A percentile compares a stretch with the other conserved stretches of the same genome.
phyloP scores from a whole-genome alignment of 2,329 filamentous ascomycete species.

The Monilinia aucupariae region DNA sequence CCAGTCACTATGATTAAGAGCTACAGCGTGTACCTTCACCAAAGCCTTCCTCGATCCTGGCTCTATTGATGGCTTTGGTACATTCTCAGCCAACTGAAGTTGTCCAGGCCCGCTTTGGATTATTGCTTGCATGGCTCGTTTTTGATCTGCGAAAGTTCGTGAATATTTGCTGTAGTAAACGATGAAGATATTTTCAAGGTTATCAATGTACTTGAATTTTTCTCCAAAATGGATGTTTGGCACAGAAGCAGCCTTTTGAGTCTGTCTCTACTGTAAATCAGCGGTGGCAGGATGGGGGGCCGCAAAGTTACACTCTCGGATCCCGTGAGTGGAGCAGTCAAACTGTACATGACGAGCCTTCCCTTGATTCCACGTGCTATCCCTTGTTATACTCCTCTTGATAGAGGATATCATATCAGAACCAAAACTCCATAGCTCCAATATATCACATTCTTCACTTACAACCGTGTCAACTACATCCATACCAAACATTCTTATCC shows the following conservation, averaged over 20 bases:
- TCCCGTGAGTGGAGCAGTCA: background rate
- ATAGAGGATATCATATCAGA: background rate
- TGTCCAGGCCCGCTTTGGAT: conserved; percentile 3
- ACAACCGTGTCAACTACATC: background rate
- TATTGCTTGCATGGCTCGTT: background rate
- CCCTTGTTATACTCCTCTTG: background rate
- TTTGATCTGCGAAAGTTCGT: background rate
- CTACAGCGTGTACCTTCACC: conserved; percentile 7
- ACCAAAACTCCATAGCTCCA: background rate
- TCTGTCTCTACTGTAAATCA: background rate
- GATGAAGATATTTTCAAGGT: no score
- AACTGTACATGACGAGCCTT: background rate
- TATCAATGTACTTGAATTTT: background rate
- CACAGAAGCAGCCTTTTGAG: background rate
- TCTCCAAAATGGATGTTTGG: background rate
- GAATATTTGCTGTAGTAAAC: background rate
- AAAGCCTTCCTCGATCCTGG: conserved; percentile 1
- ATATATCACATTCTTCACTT: background rate
- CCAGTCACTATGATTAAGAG: conserved; percentile 14
- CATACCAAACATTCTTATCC: background rate
- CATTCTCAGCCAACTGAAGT: background rate
- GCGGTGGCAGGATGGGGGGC: background rate
- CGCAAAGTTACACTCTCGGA: background rate
- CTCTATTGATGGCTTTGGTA: background rate
- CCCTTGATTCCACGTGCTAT: background rate